phyloP scores from a whole-genome alignment of 495 filamentous ascomycete species.

The Aspergillus cavernicola region DNA sequence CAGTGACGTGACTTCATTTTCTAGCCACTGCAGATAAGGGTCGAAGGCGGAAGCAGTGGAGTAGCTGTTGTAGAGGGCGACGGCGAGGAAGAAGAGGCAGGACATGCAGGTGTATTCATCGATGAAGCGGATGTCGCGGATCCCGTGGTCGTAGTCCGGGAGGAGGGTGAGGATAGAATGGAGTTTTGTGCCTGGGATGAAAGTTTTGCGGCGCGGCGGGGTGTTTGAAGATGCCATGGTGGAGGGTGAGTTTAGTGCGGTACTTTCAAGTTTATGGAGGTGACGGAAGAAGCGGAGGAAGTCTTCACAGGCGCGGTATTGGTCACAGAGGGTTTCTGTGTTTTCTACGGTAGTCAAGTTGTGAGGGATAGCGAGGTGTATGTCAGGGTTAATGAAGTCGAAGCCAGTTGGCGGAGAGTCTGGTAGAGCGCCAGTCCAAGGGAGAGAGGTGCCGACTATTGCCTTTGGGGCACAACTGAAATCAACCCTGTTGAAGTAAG shows the following conservation, averaged over 20 bases:
- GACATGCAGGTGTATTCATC: slow-evolving; percentile 29
- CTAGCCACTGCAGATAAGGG: slow-evolving; percentile 22
- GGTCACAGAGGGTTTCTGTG: slow-evolving; percentile 20
- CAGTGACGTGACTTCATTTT: slow-evolving; percentile 16
- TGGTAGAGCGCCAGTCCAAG: slow-evolving; percentile 21
- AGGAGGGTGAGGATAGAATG: slow-evolving; percentile 23
- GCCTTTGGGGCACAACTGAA: slow-evolving; percentile 28
- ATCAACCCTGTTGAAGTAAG: slow-evolving; percentile 23
- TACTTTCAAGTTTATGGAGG: slow-evolving; percentile 18
- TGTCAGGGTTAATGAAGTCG: slow-evolving; percentile 18
- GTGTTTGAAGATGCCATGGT: slow-evolving; percentile 3
- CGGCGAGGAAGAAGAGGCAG: slow-evolving; percentile 27
- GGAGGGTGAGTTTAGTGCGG: slow-evolving; percentile 16
- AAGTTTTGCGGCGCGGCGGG: slow-evolving; percentile 15
- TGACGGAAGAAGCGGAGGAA: slow-evolving; percentile 26
- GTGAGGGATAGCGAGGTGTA: slow-evolving; percentile 20
- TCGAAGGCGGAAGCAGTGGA: slow-evolving; percentile 20
- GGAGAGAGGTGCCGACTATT: slow-evolving; percentile 23
- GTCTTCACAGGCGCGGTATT: slow-evolving; percentile 24
- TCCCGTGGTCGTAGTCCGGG: slow-evolving; percentile 27
- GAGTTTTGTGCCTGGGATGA: slow-evolving; percentile 18
- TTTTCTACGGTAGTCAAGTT: slow-evolving; percentile 7
- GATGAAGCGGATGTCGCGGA: slow-evolving; percentile 28
- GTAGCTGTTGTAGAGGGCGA: slow-evolving; percentile 25
- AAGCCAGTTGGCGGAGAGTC: slow-evolving; percentile 18